A percentile compares a stretch with the other conserved stretches of the same genome.
phyloP scores from a whole-genome alignment of 2,329 filamentous ascomycete genomes.

The Fusarium camptoceras region DNA sequence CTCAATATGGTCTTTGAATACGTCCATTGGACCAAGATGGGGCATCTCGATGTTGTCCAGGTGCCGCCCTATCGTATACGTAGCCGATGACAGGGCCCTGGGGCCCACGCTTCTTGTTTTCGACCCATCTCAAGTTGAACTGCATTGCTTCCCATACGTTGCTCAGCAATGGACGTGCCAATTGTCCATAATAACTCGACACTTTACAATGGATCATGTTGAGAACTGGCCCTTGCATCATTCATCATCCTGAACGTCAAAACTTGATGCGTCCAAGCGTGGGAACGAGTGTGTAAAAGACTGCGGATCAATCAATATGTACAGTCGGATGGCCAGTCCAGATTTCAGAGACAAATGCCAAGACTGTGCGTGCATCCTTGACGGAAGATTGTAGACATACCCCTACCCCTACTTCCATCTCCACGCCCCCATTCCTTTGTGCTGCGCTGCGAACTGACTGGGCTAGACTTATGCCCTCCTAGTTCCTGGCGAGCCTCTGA shows the following conservation, averaged over 20 bases:
- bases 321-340: background rate
- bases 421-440: slow-evolving; percentile 31
- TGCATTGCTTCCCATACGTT: slow-evolving; percentile 14
- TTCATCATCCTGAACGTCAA: slow-evolving; percentile 22
- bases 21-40: slow-evolving; percentile 39
- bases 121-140: slow-evolving; percentile 31
- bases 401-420: slow-evolving; percentile 16
- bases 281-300: slow-evolving; percentile 9
- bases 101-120: slow-evolving; percentile 39
- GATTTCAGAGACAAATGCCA: slow-evolving; percentile 30
- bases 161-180: slow-evolving; percentile 28
- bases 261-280: slow-evolving; percentile 12
- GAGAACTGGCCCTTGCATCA: slow-evolving; percentile 22
- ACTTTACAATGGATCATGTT: background rate
- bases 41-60: slow-evolving; percentile 42
- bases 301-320: slow-evolving; percentile 12
- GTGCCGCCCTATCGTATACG: slow-evolving; percentile 40
- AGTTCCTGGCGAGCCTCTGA: slow-evolving; percentile 26
- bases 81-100: slow-evolving; percentile 38
- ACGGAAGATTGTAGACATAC: slow-evolving; percentile 28
- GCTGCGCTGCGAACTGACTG: slow-evolving; percentile 17
- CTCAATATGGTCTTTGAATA: slow-evolving; percentile 36
- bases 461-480: slow-evolving; percentile 36
- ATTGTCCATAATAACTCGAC: slow-evolving; percentile 12
- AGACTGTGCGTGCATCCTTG: slow-evolving; percentile 35